Conservation (phyloP, 2,329 filamentous ascomycete genomes). For the Botrytis medusae region DNA sequence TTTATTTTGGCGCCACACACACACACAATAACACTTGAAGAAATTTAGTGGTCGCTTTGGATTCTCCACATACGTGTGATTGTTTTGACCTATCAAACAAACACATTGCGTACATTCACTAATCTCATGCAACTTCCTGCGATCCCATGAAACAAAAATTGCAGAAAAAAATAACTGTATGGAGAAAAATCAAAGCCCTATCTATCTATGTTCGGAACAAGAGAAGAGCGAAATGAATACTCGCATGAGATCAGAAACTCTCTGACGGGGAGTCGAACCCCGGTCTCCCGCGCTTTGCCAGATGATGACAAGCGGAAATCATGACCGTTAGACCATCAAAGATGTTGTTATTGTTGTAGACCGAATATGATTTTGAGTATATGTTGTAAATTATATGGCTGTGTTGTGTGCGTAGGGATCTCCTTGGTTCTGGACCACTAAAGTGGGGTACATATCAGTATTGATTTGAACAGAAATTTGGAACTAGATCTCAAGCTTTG, state of each 20-base stretch:
- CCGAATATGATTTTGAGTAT: rapidly evolving
- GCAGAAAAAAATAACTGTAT: no score
- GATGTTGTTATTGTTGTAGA: slow-evolving; percentile 21
- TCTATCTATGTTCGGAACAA: no score
- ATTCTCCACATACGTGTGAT: not conserved
- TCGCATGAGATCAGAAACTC: slow-evolving; percentile 4
- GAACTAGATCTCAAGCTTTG: not conserved
- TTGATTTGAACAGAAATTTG: no score
- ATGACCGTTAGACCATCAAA: slow-evolving; percentile 42
- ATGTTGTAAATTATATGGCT: no score
- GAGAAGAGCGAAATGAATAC: rapidly evolving
- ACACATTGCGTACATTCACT: not conserved
- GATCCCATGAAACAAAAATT: not conserved
- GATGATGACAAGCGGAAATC: slow-evolving; percentile 41
- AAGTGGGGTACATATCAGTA: not conserved
- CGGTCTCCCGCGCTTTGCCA: slow-evolving; percentile 30
- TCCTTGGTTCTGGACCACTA: not conserved
- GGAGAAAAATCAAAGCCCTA: no score
- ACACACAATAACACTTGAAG: not conserved
- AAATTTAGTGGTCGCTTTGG: not conserved
- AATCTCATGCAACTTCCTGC: not conserved
- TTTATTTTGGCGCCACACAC: not conserved
- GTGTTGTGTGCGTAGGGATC: not conserved
- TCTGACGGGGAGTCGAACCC: slow-evolving; percentile 35
- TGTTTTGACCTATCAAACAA: not conserved